Conservation (phyloP, 2,329 filamentous ascomycete species). For the Pseudocercospora macadamiae region DNA sequence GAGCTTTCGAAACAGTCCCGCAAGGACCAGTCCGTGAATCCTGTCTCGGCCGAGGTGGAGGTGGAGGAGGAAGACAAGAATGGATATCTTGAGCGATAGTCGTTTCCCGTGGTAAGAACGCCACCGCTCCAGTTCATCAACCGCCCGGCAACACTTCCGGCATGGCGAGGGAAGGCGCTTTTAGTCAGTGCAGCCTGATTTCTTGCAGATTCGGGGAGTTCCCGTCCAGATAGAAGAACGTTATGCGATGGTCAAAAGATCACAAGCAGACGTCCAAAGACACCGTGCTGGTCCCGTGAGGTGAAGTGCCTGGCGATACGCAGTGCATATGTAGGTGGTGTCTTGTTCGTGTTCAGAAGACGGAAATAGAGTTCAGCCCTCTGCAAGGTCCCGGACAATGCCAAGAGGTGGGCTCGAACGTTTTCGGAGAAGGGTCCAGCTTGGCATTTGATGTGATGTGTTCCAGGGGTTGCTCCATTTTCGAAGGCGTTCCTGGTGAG, state of each 20-base stretch:
- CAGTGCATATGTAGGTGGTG: not conserved
- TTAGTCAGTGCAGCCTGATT: not conserved
- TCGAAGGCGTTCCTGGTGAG: not conserved
- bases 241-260: not conserved
- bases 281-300: not conserved
- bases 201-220: not conserved
- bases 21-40: not conserved
- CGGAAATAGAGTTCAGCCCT: not conserved
- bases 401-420: not conserved
- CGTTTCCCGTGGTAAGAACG: not conserved
- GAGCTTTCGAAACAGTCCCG: not conserved
- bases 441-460: not conserved
- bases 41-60: not conserved
- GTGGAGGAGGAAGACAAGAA: not conserved
- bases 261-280: too few species aligned
- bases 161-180: not conserved
- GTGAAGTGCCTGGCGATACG: not conserved
- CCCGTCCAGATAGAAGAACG: not conserved
- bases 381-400: not conserved
- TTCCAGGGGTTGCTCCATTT: not conserved
- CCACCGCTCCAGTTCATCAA: not conserved
- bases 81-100: too few species aligned
- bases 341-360: not conserved
- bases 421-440: not conserved
- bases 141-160: not conserved